phyloP scores from a whole-genome alignment of 768 basidiomycete species.

The Cystobasidium onofrii region DNA sequence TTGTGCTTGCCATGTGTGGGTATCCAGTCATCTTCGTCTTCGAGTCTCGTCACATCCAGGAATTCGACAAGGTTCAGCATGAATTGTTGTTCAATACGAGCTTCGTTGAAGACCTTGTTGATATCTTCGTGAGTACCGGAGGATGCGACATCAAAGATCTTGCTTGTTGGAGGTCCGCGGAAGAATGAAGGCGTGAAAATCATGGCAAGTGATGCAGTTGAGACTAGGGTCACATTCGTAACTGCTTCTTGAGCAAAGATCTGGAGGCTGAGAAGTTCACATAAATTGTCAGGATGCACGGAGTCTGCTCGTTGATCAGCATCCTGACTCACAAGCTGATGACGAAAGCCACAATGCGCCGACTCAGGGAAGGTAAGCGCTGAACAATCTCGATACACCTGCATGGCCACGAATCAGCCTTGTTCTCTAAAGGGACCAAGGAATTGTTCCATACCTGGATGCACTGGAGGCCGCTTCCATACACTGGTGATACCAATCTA shows the following conservation, averaged over 20 bases:
- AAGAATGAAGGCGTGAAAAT: background rate
- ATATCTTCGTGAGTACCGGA: background rate
- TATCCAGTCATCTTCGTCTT: conserved; percentile 30
- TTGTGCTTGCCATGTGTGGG: conserved; percentile 7
- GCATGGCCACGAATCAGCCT: background rate
- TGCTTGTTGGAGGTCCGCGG: background rate
- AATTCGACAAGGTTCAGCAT: conserved; percentile 20
- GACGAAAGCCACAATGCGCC: conserved; percentile 26
- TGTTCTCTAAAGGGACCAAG: background rate
- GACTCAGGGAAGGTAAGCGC: background rate
- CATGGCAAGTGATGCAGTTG: conserved; percentile 5
- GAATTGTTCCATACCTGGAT: background rate
- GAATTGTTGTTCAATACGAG: conserved; percentile 25
- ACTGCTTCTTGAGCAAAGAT: conserved; percentile 34
- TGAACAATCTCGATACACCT: conserved; percentile 15
- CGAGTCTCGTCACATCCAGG: conserved; percentile 2
- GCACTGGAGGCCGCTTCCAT: conserved; percentile 5
- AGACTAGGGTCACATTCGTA: conserved; percentile 24
- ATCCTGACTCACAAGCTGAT: conserved; percentile 17
- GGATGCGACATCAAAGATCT: background rate
- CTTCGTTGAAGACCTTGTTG: conserved; percentile 12
- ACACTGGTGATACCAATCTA: conserved; percentile 12
- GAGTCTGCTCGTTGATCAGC: too few species aligned
- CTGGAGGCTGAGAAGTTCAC: background rate
- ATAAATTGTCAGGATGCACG: background rate